Conservation (phyloP, 495 filamentous ascomycete genomes). For the Thermothielavioides terrestris region DNA sequence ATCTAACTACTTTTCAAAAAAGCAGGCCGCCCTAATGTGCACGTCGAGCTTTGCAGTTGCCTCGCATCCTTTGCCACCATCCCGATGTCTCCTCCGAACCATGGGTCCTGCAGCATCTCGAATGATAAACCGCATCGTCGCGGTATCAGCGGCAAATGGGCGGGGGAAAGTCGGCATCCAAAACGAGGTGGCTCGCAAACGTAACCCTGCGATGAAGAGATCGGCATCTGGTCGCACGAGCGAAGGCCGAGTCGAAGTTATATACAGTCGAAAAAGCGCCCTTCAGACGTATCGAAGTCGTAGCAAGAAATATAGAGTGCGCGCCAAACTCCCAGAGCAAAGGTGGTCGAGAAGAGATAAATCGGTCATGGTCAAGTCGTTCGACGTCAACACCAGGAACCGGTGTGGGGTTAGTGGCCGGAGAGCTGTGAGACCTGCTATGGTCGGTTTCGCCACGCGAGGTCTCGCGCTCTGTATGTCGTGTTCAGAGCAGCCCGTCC, state of each 20-base stretch:
- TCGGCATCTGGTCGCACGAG: neutral
- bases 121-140: neutral
- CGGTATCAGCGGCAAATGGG: neutral
- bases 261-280: conserved; percentile 11
- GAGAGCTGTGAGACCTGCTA: too few relatives aligned
- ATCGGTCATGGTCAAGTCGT: neutral
- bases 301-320: neutral
- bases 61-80: too few relatives aligned
- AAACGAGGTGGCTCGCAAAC: neutral
- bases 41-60: too few relatives aligned
- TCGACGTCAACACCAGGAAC: too few relatives aligned
- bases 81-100: too few relatives aligned
- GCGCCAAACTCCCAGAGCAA: neutral
- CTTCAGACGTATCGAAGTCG: too few relatives aligned
- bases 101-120: neutral
- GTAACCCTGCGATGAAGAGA: too few relatives aligned
- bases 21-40: neutral
- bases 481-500: too few relatives aligned
- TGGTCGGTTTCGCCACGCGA: too few relatives aligned
- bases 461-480: too few relatives aligned
- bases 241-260: conserved; percentile 1
- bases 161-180: too few relatives aligned
- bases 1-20: conserved; percentile 1
- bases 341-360: neutral
- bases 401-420: too few relatives aligned